These are phyloP conservation scores for Neospora caninum DNA, from an alignment of 169 alveolate genomes.

Conservation along the genomic window DNA sequence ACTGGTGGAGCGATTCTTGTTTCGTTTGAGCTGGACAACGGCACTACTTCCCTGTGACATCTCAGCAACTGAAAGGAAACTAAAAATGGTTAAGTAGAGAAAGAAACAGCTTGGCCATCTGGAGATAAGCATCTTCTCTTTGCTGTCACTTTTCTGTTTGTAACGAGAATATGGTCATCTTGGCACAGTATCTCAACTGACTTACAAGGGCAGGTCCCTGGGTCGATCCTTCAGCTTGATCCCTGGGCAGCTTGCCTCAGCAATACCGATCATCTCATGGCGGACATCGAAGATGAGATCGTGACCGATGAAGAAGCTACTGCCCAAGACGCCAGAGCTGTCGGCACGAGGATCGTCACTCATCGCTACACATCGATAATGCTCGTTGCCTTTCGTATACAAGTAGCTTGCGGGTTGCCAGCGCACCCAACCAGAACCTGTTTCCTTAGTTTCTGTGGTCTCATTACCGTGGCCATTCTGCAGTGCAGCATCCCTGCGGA, in stretches of 20 bases:
- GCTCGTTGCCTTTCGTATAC: constrained; percentile 57
- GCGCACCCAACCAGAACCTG: constrained; percentile 34
- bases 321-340: constrained; percentile 56
- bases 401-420: constrained; percentile 59
- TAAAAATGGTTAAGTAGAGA: no score
- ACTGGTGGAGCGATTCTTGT: no score
- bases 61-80: no score
- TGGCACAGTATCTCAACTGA: not conserved
- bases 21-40: no score
- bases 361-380: constrained; percentile 61
- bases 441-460: not conserved
- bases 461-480: not conserved
- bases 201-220: constrained; percentile 21
- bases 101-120: no score
- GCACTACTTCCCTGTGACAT: no score
- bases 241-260: constrained; percentile 58
- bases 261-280: constrained; percentile 45
- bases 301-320: constrained; percentile 58
- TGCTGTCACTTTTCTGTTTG: no score
- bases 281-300: constrained; percentile 57
- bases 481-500: not conserved
- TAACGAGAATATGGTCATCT: no score
- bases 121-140: no score
- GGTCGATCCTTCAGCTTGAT: constrained; percentile 61
- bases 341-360: constrained; percentile 31